Base-by-base conservation (phyloP, 441 rosid genomes). In the Arabidopsis hybrid region DNA sequence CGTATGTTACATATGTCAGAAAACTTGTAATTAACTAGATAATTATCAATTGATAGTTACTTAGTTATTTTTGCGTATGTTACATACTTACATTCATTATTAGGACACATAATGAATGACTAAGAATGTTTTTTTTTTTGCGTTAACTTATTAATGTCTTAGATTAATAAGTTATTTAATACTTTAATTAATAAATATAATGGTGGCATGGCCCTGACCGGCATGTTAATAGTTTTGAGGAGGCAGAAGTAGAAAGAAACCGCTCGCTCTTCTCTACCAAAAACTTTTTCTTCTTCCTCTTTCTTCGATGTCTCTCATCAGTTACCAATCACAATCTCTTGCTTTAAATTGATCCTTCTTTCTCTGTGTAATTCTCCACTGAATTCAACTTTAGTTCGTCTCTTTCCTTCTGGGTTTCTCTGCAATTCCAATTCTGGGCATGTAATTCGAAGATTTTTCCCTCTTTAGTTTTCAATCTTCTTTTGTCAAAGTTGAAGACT, bases 401-500 rank as follows among this genome's bases (percentile, higher is more conserved):
- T 59, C 35, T 62, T 68, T 61, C 50, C n/a, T 43, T 53, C 59
- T 45, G 65, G 40, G 42, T 68, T 60, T 52, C 64, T 18, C 73
- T 60, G 56, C 58, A 60, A 21, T 67, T 67, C 39, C 7, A 52
- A 49, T 56, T 14, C 34, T 7, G 11, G 65, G 40, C 61, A 47
- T 65, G 60, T 65, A 17, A 74, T 38, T 75, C 26, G 26, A 21
- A 18, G 36, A 55, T 2, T 49, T 14, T 6, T 12, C 11, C 32
- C n/a, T 21, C 26, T 21, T 35, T 7, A n/a, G n/a, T n/a, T n/a
- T 35, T 65, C 17, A 11, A 11, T 49, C 9, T 13, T 45, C 6
- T 56, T 63, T 63, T 39, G 50, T 69, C 47, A 70, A 69, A 76
- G 61, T 63, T 18, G 26, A 31, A 57, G 47, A 76, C 79, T 76